phyloP scores from a whole-genome alignment of 768 basidiomycete species.

The Suillus spraguei region DNA sequence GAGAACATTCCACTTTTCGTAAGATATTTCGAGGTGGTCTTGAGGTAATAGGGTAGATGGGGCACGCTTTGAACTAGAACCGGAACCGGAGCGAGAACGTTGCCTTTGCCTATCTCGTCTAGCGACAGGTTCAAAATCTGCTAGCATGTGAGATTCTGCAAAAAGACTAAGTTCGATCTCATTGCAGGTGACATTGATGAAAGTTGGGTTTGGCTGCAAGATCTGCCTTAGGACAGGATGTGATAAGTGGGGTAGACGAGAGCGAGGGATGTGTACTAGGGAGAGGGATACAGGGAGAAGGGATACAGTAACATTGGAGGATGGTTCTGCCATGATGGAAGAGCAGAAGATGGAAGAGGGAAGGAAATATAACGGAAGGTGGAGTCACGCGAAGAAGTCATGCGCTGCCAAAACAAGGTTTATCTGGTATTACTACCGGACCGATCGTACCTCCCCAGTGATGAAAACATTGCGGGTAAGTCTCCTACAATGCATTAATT shows the following conservation, averaged over 20 bases:
- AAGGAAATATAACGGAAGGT: constrained; percentile 13
- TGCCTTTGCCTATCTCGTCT: constrained; percentile 54
- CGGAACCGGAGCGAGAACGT: constrained; percentile 44
- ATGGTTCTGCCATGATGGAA: constrained; percentile 24
- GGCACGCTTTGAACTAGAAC: constrained; percentile 28
- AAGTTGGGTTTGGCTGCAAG: constrained; percentile 63
- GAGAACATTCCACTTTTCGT: constrained; percentile 76
- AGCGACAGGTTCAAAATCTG: constrained; percentile 64
- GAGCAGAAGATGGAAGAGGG: constrained; percentile 13
- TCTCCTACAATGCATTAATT: not conserved
- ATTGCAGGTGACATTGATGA: constrained; percentile 78
- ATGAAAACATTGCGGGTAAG: no score
- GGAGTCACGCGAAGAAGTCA: constrained; percentile 20
- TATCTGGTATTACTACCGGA: not conserved
- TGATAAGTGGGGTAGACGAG: constrained; percentile 59
- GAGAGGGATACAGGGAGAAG: constrained; percentile 72
- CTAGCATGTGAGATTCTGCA: constrained; percentile 56
- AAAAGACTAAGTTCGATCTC: constrained; percentile 79
- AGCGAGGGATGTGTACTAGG: constrained; percentile 74
- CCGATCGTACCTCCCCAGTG: not conserved
- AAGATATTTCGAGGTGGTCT: constrained; percentile 68
- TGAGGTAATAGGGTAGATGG: constrained; percentile 24
- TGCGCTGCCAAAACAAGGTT: constrained; percentile 6
- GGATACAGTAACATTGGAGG: constrained; percentile 57
- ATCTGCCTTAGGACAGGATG: constrained; percentile 70